These are phyloP conservation scores for Pilaira anomala DNA, from an alignment of 192 early-diverging fungal genomes.

Conservation along the genomic window DNA sequence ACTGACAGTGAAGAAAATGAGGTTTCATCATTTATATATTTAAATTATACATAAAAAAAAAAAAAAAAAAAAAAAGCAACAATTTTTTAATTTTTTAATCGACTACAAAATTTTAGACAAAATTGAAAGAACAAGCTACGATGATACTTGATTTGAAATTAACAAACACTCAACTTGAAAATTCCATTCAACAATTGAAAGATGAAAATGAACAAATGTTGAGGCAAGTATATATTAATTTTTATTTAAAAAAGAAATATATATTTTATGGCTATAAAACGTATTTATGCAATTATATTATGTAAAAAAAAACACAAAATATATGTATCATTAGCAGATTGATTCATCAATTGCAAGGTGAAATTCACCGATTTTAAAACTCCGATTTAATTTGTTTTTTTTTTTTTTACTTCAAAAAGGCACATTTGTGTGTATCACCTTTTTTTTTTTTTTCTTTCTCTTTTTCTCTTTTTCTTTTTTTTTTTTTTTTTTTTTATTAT, in stretches of 20 bases:
- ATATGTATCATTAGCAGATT: constrained; percentile 3
- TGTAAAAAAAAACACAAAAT: not conserved
- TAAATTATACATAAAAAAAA: constrained; percentile 3
- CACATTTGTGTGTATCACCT: too few species aligned
- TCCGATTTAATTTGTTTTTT: too few species aligned
- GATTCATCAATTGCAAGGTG: constrained; percentile 14
- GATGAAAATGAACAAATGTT: constrained; percentile 25
- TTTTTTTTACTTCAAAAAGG: too few species aligned
- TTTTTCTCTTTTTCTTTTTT: too few species aligned
- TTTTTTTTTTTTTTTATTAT: too few species aligned
- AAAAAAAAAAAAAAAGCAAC: too few species aligned
- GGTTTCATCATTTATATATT: constrained; percentile 15
- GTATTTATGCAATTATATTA: not conserved
- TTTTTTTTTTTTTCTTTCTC: too few species aligned
- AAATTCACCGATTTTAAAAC: constrained; percentile 11
- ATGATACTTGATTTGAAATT: constrained; percentile 4
- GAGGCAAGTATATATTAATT: constrained; percentile 14
- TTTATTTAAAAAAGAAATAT: constrained; percentile 5
- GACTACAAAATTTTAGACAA: constrained; percentile 7
- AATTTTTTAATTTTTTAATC: not conserved
- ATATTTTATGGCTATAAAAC: not conserved
- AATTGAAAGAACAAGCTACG: constrained; percentile 5
- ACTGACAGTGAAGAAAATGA: constrained; percentile 15
- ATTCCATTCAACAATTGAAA: not conserved
- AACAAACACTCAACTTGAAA: constrained; percentile 9